A percentile compares a stretch with the other conserved stretches of the same genome.
These are phyloP conservation scores for Tolypocladium endophyticum DNA, from an alignment of 2,329 filamentous ascomycete species.

Conservation along the genomic window DNA sequence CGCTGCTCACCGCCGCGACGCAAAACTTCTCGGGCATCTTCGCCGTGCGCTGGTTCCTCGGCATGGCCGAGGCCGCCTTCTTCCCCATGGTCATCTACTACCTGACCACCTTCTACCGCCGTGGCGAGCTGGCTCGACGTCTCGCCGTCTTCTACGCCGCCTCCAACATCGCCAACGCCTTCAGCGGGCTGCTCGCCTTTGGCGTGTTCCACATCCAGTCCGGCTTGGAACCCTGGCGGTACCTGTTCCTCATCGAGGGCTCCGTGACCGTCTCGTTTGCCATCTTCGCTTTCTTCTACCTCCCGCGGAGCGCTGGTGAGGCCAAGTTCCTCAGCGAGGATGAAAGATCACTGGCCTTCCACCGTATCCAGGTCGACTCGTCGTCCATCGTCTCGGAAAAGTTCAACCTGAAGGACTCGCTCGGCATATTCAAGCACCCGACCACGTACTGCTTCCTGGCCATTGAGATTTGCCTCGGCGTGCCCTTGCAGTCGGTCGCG, in stretches of 20 bases:
- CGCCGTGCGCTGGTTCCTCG: conserved; percentile 36
- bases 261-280: conserved; percentile 49
- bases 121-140: conserved; percentile 32
- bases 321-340: conserved; percentile 55
- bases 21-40: conserved; percentile 38
- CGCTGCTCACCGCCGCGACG: conserved; percentile 44
- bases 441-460: conserved; percentile 37
- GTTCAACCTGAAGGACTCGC: conserved; percentile 38
- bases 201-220: conserved; percentile 36
- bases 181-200: conserved; percentile 35
- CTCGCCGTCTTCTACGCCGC: conserved; percentile 65
- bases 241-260: conserved; percentile 45
- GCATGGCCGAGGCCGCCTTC: conserved; percentile 46
- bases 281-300: conserved; percentile 56
- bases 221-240: conserved; percentile 32
- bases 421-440: conserved; percentile 40
- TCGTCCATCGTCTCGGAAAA: conserved; percentile 49
- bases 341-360: conserved; percentile 58
- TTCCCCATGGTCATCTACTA: conserved; percentile 44
- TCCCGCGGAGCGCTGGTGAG: conserved; percentile 53
- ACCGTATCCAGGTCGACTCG: conserved; percentile 66
- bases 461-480: conserved; percentile 49
- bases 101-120: conserved; percentile 39
- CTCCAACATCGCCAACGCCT: conserved; percentile 58
- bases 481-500: conserved; percentile 43